phyloP scores from a whole-genome alignment of 805 yeast genomes.

The Yarrowia deformans region DNA sequence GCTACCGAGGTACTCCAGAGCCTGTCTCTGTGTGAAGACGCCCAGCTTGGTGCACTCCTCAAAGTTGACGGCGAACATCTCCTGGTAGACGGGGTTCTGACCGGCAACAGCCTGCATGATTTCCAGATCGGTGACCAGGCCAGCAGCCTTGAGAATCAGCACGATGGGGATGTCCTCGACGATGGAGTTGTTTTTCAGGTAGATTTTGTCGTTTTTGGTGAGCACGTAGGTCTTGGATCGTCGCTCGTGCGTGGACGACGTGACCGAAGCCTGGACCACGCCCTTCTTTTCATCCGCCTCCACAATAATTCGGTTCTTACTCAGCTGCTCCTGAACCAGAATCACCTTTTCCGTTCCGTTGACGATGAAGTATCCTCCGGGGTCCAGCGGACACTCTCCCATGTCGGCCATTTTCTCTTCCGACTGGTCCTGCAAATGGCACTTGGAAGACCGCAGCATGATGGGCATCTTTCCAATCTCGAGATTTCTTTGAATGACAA shows the following conservation, averaged over 20 bases:
- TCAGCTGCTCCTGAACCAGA: constrained; percentile 93
- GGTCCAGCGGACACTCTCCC: constrained; percentile 96
- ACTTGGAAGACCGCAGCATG: constrained; percentile 92
- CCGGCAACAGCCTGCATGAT: constrained; percentile 96
- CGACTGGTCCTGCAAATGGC: constrained; percentile 79
- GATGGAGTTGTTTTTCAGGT: constrained; percentile 92
- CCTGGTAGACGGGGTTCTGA: constrained; percentile 84
- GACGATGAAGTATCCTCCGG: constrained; percentile 97
- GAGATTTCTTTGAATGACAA: constrained; percentile 85
- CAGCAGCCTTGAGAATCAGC: constrained; percentile 91
- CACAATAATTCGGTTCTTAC: constrained; percentile 96
- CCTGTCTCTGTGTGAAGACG: constrained; percentile 90
- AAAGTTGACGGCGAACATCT: constrained; percentile 87
- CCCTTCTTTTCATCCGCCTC: constrained; percentile 96
- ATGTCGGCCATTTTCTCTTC: constrained; percentile 86
- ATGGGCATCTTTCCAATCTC: constrained; percentile 99
- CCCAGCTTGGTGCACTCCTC: constrained; percentile 91
- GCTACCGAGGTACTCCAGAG: constrained; percentile 87
- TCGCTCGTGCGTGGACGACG: constrained; percentile 97
- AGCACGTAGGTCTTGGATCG: constrained; percentile 96
- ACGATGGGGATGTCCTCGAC: constrained; percentile 96
- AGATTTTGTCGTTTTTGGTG: constrained; percentile 87
- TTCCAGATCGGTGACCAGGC: constrained; percentile 89
- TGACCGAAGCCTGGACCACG: constrained; percentile 95
- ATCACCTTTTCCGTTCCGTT: constrained; percentile 98